Percentiles rank a stretch among this genome's conserved stretches.
phyloP scores from a whole-genome alignment of 208 protist species.

The Novymonas esmeraldas region DNA sequence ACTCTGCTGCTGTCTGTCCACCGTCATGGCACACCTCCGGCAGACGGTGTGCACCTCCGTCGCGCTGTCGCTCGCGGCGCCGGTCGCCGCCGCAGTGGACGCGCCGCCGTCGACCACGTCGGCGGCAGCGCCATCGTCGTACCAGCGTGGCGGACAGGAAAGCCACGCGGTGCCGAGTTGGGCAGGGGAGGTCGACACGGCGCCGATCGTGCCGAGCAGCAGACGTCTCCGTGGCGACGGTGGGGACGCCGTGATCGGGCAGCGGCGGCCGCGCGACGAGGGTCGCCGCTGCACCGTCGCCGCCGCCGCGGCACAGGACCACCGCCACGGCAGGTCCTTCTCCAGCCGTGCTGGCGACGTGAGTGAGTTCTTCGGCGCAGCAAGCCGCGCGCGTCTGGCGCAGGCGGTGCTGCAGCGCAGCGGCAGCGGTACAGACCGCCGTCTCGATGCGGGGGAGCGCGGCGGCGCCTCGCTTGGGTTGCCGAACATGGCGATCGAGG shows the following conservation, averaged over 20 bases:
- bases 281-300: neutral
- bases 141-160: neutral
- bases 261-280: constrained; percentile 22
- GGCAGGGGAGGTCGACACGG: neutral
- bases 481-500: neutral
- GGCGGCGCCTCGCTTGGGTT: neutral
- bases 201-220: neutral
- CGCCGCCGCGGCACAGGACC: neutral
- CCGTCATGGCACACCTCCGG: constrained; percentile 60
- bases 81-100: neutral
- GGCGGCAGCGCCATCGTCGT: neutral
- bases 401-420: constrained; percentile 20
- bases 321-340: constrained; percentile 13
- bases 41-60: constrained; percentile 11
- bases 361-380: constrained; percentile 30
- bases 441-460: neutral
- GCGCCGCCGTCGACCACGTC: neutral
- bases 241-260: neutral
- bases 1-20: constrained; percentile 66
- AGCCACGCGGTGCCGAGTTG: neutral
- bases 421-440: neutral
- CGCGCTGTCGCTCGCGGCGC: constrained; percentile 1
- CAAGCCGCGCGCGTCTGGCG: constrained; percentile 25
- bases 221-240: neutral
- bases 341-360: constrained; percentile 26